Percentiles rank a stretch among this genome's conserved stretches.
Conservation (phyloP, 805 yeast genomes). For the Spathaspora hagerdaliae region DNA sequence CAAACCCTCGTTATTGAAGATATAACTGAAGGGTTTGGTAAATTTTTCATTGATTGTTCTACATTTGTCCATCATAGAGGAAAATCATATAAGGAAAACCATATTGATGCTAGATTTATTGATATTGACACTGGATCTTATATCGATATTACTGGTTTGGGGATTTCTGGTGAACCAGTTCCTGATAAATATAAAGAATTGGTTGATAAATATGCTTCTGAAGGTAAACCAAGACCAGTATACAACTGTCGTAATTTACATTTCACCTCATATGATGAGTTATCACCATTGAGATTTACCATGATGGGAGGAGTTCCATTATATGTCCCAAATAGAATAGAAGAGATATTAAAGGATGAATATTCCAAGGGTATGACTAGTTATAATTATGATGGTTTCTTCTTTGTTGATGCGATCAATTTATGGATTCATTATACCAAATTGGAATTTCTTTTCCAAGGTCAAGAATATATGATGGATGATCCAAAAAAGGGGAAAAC, state of each 20-base stretch:
- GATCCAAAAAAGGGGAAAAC: neutral
- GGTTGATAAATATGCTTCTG: conserved; percentile 2
- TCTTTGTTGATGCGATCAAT: conserved; percentile 17
- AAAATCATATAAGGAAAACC: conserved; percentile 21
- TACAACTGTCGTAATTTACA: conserved; percentile 59
- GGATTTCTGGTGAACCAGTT: conserved; percentile 16
- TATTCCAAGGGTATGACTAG: conserved; percentile 17
- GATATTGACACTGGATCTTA: conserved; percentile 58
- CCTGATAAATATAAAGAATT: conserved; percentile 15
- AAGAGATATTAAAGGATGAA: conserved; percentile 18
- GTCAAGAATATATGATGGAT: conserved; percentile 7
- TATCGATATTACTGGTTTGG: conserved; percentile 53
- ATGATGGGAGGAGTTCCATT: conserved; percentile 50
- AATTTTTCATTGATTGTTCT: conserved; percentile 27
- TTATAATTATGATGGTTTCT: conserved; percentile 16
- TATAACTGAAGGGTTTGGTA: conserved; percentile 26
- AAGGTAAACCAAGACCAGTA: conserved; percentile 20
- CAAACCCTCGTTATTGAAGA: conserved; percentile 30
- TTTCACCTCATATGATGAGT: conserved; percentile 44
- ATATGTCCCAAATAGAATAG: conserved; percentile 22
- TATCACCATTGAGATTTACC: conserved; percentile 54
- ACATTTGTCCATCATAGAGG: conserved; percentile 29
- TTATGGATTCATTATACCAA: conserved; percentile 13
- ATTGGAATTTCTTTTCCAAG: conserved; percentile 12
- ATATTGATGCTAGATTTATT: conserved; percentile 48